Percentiles rank a stretch among this genome's conserved stretches.
phyloP scores from a whole-genome alignment of 306 rosid species.

The Prunus salicina region DNA sequence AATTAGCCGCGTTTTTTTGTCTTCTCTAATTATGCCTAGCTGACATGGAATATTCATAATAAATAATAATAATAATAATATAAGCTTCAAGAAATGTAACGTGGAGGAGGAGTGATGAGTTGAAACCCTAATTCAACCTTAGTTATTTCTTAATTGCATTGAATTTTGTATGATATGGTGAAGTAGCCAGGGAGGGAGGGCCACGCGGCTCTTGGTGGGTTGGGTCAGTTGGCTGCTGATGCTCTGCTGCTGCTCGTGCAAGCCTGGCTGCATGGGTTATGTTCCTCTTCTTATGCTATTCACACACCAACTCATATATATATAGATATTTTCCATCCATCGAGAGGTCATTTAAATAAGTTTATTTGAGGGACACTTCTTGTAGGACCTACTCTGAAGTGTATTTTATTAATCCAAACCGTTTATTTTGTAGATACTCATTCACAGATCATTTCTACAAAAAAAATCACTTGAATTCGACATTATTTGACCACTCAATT shows the following conservation, averaged over 20 bases:
- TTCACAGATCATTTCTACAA: too few relatives aligned
- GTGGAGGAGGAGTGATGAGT: neutral
- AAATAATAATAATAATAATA: neutral
- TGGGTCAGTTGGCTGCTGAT: neutral
- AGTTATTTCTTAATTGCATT: neutral
- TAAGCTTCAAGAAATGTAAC: neutral
- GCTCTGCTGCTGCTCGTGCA: too few relatives aligned
- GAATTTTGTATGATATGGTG: neutral
- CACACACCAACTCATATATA: neutral
- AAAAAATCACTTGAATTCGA: too few relatives aligned
- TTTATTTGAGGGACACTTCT: too few relatives aligned
- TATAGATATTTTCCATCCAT: too few relatives aligned
- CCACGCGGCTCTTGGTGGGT: neutral
- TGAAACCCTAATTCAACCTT: slow-evolving; percentile 6
- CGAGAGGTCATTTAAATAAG: too few relatives aligned
- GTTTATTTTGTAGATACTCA: too few relatives aligned
- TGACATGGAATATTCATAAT: neutral
- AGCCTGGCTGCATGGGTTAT: neutral
- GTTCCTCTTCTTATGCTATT: neutral
- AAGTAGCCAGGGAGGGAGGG: neutral
- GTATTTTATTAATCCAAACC: too few relatives aligned
- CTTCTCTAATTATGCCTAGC: neutral
- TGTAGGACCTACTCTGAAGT: too few relatives aligned
- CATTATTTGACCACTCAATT: too few relatives aligned
- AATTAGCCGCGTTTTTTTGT: neutral